Evolutionary conservation across 768 basidiomycete genomes (phyloP).

Genomic region (Leucocoprinus sp.): DNA sequence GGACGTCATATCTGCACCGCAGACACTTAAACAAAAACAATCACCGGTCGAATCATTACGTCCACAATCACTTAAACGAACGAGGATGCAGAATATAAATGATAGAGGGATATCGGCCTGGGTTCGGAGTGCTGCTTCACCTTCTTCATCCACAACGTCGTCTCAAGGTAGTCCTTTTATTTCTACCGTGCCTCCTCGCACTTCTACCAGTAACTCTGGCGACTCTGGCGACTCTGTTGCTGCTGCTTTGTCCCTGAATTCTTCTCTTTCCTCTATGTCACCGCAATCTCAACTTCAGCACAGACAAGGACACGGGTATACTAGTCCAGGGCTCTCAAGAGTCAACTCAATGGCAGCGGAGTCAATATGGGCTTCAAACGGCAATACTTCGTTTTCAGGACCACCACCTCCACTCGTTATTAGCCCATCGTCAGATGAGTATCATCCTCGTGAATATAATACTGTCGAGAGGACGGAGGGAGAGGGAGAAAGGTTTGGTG

Average conservation of each 20-base stretch:
- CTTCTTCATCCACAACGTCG: conserved; percentile 13
- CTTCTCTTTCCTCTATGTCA: too few species aligned
- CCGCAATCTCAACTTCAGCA: background rate
- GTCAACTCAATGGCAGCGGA: conserved; percentile 25
- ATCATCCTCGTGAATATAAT: conserved; percentile 18
- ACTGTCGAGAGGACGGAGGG: conserved; percentile 9
- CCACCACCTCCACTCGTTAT: conserved; percentile 17
- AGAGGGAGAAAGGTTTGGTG: conserved; percentile 57
- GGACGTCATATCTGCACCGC: conserved; percentile 31
- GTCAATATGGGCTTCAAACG: conserved; percentile 25
- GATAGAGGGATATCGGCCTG: conserved; percentile 25
- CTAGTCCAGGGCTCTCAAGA: conserved; percentile 2
- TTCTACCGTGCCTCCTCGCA: too few species aligned
- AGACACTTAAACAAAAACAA: conserved; percentile 28
- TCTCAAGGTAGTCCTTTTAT: too few species aligned
- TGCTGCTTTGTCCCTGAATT: too few species aligned
- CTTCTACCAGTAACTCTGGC: too few species aligned
- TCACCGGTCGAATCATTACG: conserved; percentile 46
- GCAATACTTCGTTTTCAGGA: conserved; percentile 30
- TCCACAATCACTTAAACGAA: conserved; percentile 23
- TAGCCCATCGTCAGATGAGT: background rate
- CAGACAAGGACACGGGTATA: too few species aligned
- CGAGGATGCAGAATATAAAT: conserved; percentile 11
- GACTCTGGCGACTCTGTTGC: too few species aligned
- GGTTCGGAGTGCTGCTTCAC: conserved; percentile 22